A percentile compares a stretch with the other conserved stretches of the same genome.
These are phyloP conservation scores for Leucoagaricus sp. DNA, from an alignment of 1,284 basidiomycete genomes.

Conservation along the genomic window DNA sequence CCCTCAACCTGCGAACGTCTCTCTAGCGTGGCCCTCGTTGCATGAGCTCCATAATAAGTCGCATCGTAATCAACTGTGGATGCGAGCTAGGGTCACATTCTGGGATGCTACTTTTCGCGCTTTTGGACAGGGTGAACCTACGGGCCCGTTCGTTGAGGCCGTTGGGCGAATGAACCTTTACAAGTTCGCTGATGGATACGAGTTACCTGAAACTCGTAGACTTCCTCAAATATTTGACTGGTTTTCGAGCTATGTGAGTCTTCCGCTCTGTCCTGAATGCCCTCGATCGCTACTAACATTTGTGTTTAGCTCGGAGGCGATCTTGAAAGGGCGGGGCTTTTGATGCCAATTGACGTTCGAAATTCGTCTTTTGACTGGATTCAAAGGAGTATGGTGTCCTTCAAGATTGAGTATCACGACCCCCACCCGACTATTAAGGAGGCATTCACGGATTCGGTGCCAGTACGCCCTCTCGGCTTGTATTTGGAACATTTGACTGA, in stretches of 20 bases:
- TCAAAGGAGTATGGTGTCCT: not conserved
- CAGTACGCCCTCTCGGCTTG: not conserved
- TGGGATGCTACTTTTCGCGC: not conserved
- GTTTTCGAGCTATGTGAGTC: not conserved
- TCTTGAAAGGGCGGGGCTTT: not conserved
- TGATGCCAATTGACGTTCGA: not conserved
- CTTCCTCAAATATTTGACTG: not conserved
- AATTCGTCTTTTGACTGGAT: not conserved
- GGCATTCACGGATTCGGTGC: not conserved
- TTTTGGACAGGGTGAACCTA: not conserved
- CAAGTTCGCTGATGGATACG: not conserved
- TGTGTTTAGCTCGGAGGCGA: not conserved
- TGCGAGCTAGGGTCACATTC: not conserved
- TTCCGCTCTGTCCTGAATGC: not conserved
- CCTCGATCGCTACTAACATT: too few relatives aligned
- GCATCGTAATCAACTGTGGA: not conserved
- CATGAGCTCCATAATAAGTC: not conserved
- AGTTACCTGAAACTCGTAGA: not conserved
- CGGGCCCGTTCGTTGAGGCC: not conserved
- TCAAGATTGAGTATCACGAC: not conserved
- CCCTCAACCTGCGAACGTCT: not conserved
- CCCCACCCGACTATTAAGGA: not conserved
- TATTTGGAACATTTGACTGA: not conserved
- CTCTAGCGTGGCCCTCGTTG: not conserved
- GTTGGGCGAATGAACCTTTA: not conserved